Base-by-base conservation (phyloP, 768 basidiomycete species). In the Mycena maculata region DNA sequence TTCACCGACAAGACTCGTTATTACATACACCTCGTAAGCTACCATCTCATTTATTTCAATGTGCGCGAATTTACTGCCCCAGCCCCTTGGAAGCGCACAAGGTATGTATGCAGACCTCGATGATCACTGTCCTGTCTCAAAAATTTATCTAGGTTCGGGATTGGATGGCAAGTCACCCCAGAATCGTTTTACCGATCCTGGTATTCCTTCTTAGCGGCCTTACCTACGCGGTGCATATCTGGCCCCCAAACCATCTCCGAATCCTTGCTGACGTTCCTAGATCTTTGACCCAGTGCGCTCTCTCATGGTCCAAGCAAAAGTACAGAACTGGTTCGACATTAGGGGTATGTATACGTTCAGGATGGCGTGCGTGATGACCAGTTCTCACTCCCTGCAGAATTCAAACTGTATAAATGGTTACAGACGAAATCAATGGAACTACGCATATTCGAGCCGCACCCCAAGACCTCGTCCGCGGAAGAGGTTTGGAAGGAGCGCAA, bases 281-380 rank as follows among this genome's bases (percentile, higher is more conserved):
- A 87, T 98, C 56, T 98, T 98, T 73, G 95, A 98, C 77, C 96
- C 96, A 3, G 87, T 99, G 44, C 90, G 97, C 28, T 87, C 90
- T 3, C 82, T 95, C 64, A 94, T 90, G 83, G 86, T 99, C 0
- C 86, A 94, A 80, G 88, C 88, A 27, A 93, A 95, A 73, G 83
- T 98, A 72, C 81, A 92, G 48, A 85, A 94, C 44, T 93, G 93
- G 86, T 96, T 98, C 72, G 90, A 97, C 72, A 88, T 90, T 70
- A 84, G 85, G 76, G 85, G 93, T 92, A 73, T 1, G 81, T 63
- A 53, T 50, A 12, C 10, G 10, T 45, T 45, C 25, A 11, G n/a
- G 6, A 36, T 36, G 13, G 33, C 13, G 23, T 44, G 45, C 18
- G 10, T 59, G 41, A 44, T 41, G 27, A 8, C 30, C 38, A 16